phyloP scores from a whole-genome alignment of 2,329 filamentous ascomycete genomes.

The Fusarium armeniacum region DNA sequence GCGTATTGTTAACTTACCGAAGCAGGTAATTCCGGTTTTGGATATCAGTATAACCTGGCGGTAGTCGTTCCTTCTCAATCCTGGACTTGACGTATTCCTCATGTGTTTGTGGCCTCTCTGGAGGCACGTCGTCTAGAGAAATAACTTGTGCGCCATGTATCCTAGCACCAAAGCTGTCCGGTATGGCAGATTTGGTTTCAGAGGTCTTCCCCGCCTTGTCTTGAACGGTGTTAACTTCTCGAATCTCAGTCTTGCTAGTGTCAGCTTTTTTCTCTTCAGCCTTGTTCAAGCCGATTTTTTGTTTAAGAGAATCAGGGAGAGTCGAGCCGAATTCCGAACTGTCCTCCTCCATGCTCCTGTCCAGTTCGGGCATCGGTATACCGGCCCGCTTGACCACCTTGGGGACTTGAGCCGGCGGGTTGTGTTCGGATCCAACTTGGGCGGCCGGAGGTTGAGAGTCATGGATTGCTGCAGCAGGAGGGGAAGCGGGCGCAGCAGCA shows the following conservation, averaged over 20 bases:
- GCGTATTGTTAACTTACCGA: constrained; percentile 61
- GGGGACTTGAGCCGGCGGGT: constrained; percentile 6
- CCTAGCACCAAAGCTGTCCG: constrained; percentile 33
- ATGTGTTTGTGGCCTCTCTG: constrained; percentile 63
- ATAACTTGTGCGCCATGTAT: constrained; percentile 23
- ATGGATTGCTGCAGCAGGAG: constrained; percentile 19
- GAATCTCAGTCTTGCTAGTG: constrained; percentile 6
- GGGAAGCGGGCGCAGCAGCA: constrained; percentile 28
- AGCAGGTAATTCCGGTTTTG: constrained; percentile 69
- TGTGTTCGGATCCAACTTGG: neutral
- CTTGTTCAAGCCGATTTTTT: constrained; percentile 49
- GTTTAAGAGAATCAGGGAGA: constrained; percentile 53
- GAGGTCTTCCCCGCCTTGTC: constrained; percentile 10
- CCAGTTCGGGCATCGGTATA: constrained; percentile 47
- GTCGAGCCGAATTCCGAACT: constrained; percentile 49
- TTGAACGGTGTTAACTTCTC: constrained; percentile 11
- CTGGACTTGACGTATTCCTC: constrained; percentile 65
- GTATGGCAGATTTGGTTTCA: constrained; percentile 12
- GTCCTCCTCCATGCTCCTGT: constrained; percentile 38
- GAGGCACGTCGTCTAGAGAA: constrained; percentile 10
- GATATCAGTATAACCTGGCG: constrained; percentile 66
- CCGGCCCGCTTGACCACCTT: constrained; percentile 41
- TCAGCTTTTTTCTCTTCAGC: constrained; percentile 8
- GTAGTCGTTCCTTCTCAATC: constrained; percentile 62
- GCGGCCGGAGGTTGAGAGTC: constrained; percentile 5